Conservation (phyloP, 306 rosid species). For the Chamaecrista fasciculata region DNA sequence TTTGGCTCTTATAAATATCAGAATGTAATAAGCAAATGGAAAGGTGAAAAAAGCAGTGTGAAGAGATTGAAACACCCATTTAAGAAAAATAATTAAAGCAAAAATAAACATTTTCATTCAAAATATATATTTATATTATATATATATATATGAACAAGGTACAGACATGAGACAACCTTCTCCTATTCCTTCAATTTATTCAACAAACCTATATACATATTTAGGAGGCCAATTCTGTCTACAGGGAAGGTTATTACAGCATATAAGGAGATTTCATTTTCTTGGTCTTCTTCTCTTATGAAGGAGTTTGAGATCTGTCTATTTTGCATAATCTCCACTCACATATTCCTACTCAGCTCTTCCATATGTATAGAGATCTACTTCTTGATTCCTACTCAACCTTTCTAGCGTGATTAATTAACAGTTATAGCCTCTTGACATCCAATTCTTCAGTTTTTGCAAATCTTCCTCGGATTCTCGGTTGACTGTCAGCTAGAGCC, state of each 20-base stretch:
- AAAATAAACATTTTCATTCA: constrained; percentile 21
- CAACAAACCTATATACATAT: constrained; percentile 72
- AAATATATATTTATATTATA: background rate
- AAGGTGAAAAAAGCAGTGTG: background rate
- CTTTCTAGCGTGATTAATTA: constrained; percentile 1
- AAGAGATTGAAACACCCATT: background rate
- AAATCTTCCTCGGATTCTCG: constrained; percentile 98
- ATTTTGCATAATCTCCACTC: constrained; percentile 29
- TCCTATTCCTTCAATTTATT: constrained; percentile 46
- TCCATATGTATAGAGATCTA: constrained; percentile 37
- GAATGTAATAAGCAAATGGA: background rate
- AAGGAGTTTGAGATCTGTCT: constrained; percentile 27
- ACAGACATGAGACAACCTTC: constrained; percentile 3
- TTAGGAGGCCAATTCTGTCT: constrained; percentile 31
- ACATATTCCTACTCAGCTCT: constrained; percentile 22
- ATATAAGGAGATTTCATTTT: constrained; percentile 25
- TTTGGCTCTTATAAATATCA: background rate
- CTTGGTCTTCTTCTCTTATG: background rate
- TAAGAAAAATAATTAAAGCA: background rate
- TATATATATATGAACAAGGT: constrained; percentile 33
- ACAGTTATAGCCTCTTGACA: constrained; percentile 52
- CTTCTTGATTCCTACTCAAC: constrained; percentile 42
- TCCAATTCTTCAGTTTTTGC: constrained; percentile 80
- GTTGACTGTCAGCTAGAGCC: constrained; percentile 99
- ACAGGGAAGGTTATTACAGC: constrained; percentile 38